Evolutionary conservation across 2,329 filamentous ascomycete species (phyloP).

Genomic region (Geoglossum cookeanum): DNA sequence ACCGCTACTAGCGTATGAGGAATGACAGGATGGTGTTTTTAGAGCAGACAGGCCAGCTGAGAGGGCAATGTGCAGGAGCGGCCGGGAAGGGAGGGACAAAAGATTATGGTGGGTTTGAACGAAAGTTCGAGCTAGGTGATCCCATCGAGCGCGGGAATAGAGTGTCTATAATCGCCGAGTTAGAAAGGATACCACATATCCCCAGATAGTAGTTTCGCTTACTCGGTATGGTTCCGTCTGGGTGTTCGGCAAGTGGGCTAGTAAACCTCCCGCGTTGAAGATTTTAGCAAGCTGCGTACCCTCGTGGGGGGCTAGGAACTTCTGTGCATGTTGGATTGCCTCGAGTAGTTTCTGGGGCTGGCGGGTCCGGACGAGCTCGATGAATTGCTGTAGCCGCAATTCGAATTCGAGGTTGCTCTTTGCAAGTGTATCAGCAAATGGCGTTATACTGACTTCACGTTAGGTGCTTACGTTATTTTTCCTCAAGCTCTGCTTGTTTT

Average conservation of each 20-base stretch:
- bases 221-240: conserved; percentile 40
- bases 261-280: conserved; percentile 54
- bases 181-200: conserved; percentile 5
- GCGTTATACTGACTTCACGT: not conserved
- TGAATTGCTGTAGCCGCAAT: conserved; percentile 83
- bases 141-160: conserved; percentile 58
- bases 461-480: conserved; percentile 51
- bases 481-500: conserved; percentile 82
- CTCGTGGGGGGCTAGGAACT: conserved; percentile 53
- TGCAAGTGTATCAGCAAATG: not conserved
- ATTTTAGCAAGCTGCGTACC: conserved; percentile 51
- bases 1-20: conserved; percentile 36
- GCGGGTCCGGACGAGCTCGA: conserved; percentile 63
- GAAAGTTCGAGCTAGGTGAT: conserved; percentile 59
- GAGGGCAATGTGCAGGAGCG: conserved; percentile 77
- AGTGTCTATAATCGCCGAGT: conserved; percentile 33
- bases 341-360: conserved; percentile 48
- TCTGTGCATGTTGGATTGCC: conserved; percentile 64
- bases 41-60: conserved; percentile 82
- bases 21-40: conserved; percentile 88
- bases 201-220: conserved; percentile 9
- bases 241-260: conserved; percentile 51
- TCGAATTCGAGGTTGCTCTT: conserved; percentile 80
- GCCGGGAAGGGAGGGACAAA: conserved; percentile 61
- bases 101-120: conserved; percentile 71